Base-by-base conservation (phyloP, 2,329 filamentous ascomycete genomes). In the Mycosphaerelloides madeirae region DNA sequence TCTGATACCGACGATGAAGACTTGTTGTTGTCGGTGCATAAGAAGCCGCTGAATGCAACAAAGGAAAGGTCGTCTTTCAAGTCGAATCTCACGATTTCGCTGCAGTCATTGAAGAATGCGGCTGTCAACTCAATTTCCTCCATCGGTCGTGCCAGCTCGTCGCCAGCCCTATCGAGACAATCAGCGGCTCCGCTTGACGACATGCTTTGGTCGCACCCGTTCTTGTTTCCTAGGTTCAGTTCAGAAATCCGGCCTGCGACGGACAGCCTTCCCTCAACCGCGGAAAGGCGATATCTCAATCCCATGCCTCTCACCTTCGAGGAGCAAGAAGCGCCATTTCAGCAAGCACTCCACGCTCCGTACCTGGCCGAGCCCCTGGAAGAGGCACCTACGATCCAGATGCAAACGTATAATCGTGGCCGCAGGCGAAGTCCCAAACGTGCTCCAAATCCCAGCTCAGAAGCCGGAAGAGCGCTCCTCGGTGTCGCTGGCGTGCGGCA, bases 41-140 rank as follows among this genome's bases (percentile, higher is more conserved):
- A 56, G 45, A 51, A 60, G 33, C 52, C 56, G n/a, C 28, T 61
- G 13, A 50, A 62, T 16, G 56, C 65, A 20, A 69, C 71, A 34
- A 71, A 72, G 42, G 51, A 71, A 3, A 67, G 66, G 39, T 68
- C 68, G 14, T 74, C 72, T 1, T 78, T 83, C 65, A 81, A 78
- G 49, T 83, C 80, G 0, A 83, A 83, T 48, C 66, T 83, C 33
- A 83, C 79, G 0, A 76, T 78, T 2, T 83, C 80, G 0, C 62
- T 83, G 15, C 75, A 79, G 48, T 78, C 77, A 3, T 71, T 83
- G 39, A 81, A 78, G 62, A 76, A 76, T 6, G 78, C 78, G 0
- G 79, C 79, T 9, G 47, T 63, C 13, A 78, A 76, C 44, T 78
- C 77, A 0, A 76, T 83, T 33, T 80, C 79, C 6, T 78, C 78